Base-by-base conservation (phyloP, 1,284 basidiomycete genomes). In the Ganoderma lucidum region DNA sequence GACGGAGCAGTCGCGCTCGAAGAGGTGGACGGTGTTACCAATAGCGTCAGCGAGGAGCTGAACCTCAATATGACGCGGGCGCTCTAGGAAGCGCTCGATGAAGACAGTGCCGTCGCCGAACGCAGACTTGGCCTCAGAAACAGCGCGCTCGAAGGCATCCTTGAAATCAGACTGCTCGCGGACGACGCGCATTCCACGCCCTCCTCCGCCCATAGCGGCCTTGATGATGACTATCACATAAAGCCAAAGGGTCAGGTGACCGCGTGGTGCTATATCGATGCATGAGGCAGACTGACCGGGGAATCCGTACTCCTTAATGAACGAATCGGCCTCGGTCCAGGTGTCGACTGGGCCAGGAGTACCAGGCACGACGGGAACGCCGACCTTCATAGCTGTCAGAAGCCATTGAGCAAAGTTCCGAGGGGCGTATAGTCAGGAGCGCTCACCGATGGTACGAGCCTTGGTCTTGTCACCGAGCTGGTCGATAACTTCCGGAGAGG, bases 41-140 rank as follows among this genome's bases (percentile, higher is more conserved):
- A 91, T 82, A 4, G 87, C 90, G 80, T 99, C 97, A 42, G 96
- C 97, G 64, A 99, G 87, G 67, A 98, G 82, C 83, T 99, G 97
- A 44, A 99, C 97, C 83, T 99, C 97, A 74, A 99, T 98, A 82
- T 99, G 97, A 76, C 96, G 92, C 14, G 97, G 97, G 70, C 93
- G 92, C 82, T 98, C 96, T 65, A 99, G 88, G 90, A 98, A 98
- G 71, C 96, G 94, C 80, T 99, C 97, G 78, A 99, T 98, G 84
- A 99, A 99, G 75, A 99, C 97, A 37, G 97, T 99, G 61, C 97
- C 97, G 78, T 99, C 96, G 69, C 97, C 97, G 79, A 99, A 99
- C 41, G 98, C 96, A 62, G 95, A 90, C 83, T 93, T 97, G 74
- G 98, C 97, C 81, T 99, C 97, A 76, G 91, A 93, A 73, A 96